Evolutionary conservation across 2,329 filamentous ascomycete genomes (phyloP).

Genomic region (Claviceps sp.): DNA sequence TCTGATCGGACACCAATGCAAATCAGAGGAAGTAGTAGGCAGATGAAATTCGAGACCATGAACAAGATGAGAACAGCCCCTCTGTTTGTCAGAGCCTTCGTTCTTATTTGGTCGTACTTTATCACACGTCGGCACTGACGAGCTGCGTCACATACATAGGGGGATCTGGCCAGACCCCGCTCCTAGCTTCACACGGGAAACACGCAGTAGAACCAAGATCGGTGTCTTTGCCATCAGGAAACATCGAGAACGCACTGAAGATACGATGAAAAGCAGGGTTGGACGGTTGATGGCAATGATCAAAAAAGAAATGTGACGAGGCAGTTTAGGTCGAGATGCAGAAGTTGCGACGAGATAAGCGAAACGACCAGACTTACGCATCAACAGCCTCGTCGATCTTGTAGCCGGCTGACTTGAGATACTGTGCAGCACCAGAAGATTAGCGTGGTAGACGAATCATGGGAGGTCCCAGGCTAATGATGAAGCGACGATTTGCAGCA

Average conservation of each 20-base stretch:
- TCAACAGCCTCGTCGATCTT: conserved; percentile 41
- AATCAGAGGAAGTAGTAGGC: background rate
- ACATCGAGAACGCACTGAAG: background rate
- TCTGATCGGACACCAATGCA: background rate
- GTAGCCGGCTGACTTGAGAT: conserved; percentile 33
- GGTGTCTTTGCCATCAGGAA: background rate
- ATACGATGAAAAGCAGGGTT: background rate
- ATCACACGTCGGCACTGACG: conserved; percentile 14
- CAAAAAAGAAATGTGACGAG: background rate
- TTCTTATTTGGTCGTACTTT: conserved; percentile 25
- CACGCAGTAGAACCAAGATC: background rate
- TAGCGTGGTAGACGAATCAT: conserved; percentile 9
- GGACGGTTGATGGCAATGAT: background rate
- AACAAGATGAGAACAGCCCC: background rate
- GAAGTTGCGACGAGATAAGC: background rate
- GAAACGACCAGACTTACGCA: conserved; percentile 33
- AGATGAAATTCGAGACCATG: background rate
- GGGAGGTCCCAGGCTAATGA: background rate
- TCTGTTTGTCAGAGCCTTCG: conserved; percentile 18
- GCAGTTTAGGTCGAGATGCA: background rate
- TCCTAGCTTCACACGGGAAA: conserved; percentile 4
- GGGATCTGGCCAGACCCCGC: conserved; percentile 16
- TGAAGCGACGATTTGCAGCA: background rate
- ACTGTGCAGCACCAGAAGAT: conserved; percentile 21
- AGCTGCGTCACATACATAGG: conserved; percentile 17